Evolutionary conservation across 352 stramenopile genomes (phyloP).

Genomic region (Phytophthora meadii): DNA sequence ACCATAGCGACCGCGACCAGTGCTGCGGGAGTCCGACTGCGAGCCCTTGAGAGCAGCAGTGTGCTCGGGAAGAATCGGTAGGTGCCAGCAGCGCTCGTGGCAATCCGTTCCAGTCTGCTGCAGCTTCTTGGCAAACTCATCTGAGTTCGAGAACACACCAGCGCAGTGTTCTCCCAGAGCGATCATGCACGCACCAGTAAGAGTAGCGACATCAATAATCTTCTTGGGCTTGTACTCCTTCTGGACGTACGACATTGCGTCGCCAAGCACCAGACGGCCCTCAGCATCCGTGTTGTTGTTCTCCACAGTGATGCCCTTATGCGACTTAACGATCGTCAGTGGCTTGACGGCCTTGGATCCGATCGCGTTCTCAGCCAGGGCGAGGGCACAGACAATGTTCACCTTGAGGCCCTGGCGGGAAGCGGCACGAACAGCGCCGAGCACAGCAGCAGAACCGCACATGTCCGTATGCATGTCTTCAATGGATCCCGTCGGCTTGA

Average conservation of each 20-base stretch:
- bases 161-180: slow-evolving; percentile 90
- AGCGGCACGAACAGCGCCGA: slow-evolving; percentile 80
- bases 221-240: slow-evolving; percentile 90
- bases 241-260: slow-evolving; percentile 91
- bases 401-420: slow-evolving; percentile 75
- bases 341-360: slow-evolving; percentile 89
- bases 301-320: slow-evolving; percentile 92
- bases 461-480: slow-evolving; percentile 95
- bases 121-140: slow-evolving; percentile 79
- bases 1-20: slow-evolving; percentile 75
- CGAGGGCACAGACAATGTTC: slow-evolving; percentile 83
- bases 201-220: slow-evolving; percentile 95
- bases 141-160: slow-evolving; percentile 93
- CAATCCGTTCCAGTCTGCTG: slow-evolving; percentile 63
- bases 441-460: slow-evolving; percentile 89
- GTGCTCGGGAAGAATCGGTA: slow-evolving; percentile 91
- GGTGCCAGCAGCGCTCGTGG: slow-evolving; percentile 89
- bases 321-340: slow-evolving; percentile 89
- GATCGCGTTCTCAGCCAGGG: slow-evolving; percentile 85
- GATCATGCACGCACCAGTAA: slow-evolving; percentile 92
- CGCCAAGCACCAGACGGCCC: slow-evolving; percentile 90
- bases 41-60: slow-evolving; percentile 79
- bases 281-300: slow-evolving; percentile 95
- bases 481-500: slow-evolving; percentile 93
- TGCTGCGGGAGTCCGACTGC: slow-evolving; percentile 86